These are phyloP conservation scores for Lentinus tigrinus DNA, from an alignment of 768 basidiomycete species.

Conservation along the genomic window DNA sequence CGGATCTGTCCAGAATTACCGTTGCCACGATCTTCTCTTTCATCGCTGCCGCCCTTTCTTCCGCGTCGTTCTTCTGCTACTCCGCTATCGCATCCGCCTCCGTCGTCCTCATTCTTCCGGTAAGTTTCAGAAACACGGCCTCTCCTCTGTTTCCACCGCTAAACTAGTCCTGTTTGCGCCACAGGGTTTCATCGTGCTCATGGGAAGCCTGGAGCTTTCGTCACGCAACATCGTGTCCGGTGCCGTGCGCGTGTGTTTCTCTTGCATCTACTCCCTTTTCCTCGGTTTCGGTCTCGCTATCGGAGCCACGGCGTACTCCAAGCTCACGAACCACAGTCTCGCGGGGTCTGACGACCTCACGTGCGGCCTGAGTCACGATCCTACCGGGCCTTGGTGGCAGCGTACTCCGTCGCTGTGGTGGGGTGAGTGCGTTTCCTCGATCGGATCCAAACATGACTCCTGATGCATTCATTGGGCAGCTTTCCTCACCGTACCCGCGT, in stretches of 20 bases:
- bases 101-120: conserved; percentile 79
- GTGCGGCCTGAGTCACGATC: conserved; percentile 57
- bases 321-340: conserved; percentile 47
- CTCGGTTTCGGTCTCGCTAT: conserved; percentile 80
- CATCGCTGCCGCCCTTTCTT: conserved; percentile 61
- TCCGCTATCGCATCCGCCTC: conserved; percentile 76
- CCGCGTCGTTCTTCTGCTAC: conserved; percentile 71
- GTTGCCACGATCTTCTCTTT: conserved; percentile 81
- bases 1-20: conserved; percentile 53
- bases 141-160: not conserved
- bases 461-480: conserved; percentile 34
- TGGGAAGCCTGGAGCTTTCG: conserved; percentile 74
- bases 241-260: conserved; percentile 80
- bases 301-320: conserved; percentile 66
- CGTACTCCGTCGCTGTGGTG: conserved; percentile 67
- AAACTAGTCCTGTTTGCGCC: not conserved
- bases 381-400: conserved; percentile 70
- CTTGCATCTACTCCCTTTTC: conserved; percentile 76
- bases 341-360: conserved; percentile 56
- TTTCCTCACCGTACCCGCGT: conserved; percentile 71
- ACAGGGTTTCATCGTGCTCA: conserved; percentile 65
- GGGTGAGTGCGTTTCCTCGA: conserved; percentile 44
- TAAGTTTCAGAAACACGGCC: too few species aligned
- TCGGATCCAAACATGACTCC: too few species aligned
- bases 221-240: conserved; percentile 82